These are phyloP conservation scores for Claviceps monticola DNA, from an alignment of 2,329 filamentous ascomycete genomes.

Conservation along the genomic window DNA sequence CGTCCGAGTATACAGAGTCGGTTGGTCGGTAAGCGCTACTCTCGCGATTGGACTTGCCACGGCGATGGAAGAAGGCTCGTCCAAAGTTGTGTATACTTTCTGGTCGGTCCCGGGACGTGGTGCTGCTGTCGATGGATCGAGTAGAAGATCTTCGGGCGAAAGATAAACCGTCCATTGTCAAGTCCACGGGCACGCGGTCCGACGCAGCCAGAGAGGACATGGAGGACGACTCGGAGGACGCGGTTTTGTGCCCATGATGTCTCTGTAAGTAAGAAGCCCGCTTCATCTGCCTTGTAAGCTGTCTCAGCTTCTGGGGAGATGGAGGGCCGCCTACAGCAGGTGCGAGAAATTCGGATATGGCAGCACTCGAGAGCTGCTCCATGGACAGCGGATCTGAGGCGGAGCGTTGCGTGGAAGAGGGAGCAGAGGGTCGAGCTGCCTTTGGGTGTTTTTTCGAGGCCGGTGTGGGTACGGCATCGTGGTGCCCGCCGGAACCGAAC, in stretches of 20 bases:
- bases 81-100: constrained; percentile 48
- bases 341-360: constrained; percentile 33
- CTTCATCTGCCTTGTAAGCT: constrained; percentile 45
- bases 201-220: constrained; percentile 27
- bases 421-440: constrained; percentile 3
- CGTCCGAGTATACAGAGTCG: constrained; percentile 34
- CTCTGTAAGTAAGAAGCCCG: constrained; percentile 30
- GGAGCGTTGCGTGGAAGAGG: constrained; percentile 5
- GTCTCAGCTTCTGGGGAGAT: constrained; percentile 44
- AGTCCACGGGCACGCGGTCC: constrained; percentile 37
- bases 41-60: constrained; percentile 34
- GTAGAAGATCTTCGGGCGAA: constrained; percentile 43
- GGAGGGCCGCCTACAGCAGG: constrained; percentile 47
- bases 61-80: constrained; percentile 44
- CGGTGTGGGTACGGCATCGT: constrained; percentile 9
- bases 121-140: constrained; percentile 38
- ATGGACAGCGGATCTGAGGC: constrained; percentile 9
- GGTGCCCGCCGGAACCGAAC: constrained; percentile 11
- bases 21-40: constrained; percentile 34
- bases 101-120: constrained; percentile 37
- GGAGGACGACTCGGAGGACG: constrained; percentile 43
- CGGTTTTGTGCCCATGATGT: constrained; percentile 19
- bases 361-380: constrained; percentile 8
- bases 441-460: constrained; percentile 4
- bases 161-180: constrained; percentile 30